Evolutionary conservation across 225 moss, liverwort and hornwort genomes (phyloP).

Genomic region (Bryum argenteum): DNA sequence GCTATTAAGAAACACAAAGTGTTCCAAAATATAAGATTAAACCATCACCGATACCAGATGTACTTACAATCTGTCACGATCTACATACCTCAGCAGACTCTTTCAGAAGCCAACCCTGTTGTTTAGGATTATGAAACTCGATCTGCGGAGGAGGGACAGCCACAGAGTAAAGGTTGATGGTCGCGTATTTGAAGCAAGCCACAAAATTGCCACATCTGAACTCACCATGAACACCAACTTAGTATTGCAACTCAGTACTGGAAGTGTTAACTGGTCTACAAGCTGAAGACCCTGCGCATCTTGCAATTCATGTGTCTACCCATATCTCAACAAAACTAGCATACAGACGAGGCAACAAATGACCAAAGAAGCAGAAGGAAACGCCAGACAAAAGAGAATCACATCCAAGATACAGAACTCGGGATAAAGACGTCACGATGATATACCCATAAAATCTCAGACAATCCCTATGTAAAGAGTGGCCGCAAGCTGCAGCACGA

Average conservation of each 20-base stretch:
- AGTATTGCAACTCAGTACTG: slow-evolving; percentile 11
- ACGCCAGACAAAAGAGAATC: background rate
- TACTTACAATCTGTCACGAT: slow-evolving; percentile 15
- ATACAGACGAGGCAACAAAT: slow-evolving; percentile 6
- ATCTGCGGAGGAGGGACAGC: slow-evolving; percentile 81
- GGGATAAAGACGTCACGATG: slow-evolving; percentile 10
- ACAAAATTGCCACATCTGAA: slow-evolving; percentile 81
- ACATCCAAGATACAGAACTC: slow-evolving; percentile 12
- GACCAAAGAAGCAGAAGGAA: background rate
- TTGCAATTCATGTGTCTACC: background rate
- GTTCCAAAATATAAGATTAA: background rate
- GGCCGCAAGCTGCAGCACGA: slow-evolving; percentile 92
- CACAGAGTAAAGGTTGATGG: slow-evolving; percentile 85
- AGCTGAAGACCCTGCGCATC: background rate
- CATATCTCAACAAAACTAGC: slow-evolving; percentile 15
- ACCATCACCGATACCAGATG: slow-evolving; percentile 9
- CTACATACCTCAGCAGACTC: slow-evolving; percentile 79
- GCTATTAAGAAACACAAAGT: background rate
- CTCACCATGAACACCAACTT: slow-evolving; percentile 17
- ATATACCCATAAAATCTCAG: slow-evolving; percentile 94
- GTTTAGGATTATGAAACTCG: slow-evolving; percentile 70
- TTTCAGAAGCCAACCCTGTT: slow-evolving; percentile 70
- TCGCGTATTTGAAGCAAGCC: slow-evolving; percentile 88
- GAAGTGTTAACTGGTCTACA: background rate
- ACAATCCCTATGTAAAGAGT: slow-evolving; percentile 90